phyloP scores from a whole-genome alignment of 2,329 filamentous ascomycete genomes.

The Diaporthe humulicola region DNA sequence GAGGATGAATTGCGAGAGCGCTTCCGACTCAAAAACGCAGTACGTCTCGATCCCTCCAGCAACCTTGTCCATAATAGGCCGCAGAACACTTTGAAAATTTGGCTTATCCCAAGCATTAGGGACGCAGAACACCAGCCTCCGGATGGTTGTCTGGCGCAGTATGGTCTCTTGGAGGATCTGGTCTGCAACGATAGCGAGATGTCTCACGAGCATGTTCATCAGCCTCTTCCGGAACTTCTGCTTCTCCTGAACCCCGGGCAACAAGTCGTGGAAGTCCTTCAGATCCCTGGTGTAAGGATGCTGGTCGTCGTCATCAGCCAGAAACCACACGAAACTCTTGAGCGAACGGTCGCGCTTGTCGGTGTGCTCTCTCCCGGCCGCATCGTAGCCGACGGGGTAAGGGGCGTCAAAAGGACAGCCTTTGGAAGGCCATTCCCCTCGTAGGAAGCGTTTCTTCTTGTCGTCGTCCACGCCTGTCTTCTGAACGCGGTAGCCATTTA shows the following conservation, averaged over 20 bases:
- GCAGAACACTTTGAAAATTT: neutral
- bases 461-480: neutral
- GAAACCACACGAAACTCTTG: constrained; percentile 7
- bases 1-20: neutral
- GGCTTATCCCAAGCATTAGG: constrained; percentile 6
- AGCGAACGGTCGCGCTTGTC: constrained; percentile 17
- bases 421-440: constrained; percentile 14
- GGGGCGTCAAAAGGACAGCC: neutral
- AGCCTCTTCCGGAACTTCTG: neutral
- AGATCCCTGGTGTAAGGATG: neutral
- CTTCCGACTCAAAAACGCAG: constrained; percentile 13
- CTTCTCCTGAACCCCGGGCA: neutral
- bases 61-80: constrained; percentile 2
- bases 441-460: neutral
- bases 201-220: neutral
- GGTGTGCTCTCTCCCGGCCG: neutral
- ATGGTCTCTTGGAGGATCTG: neutral
- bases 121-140: neutral
- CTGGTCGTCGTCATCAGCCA: constrained; percentile 3
- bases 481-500: neutral
- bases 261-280: neutral
- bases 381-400: neutral
- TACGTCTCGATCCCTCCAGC: neutral
- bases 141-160: neutral
- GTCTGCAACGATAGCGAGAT: neutral